Evolutionary conservation across 139 green algal species (phyloP).

Genomic region (Cymbomonas tetramitiformis): DNA sequence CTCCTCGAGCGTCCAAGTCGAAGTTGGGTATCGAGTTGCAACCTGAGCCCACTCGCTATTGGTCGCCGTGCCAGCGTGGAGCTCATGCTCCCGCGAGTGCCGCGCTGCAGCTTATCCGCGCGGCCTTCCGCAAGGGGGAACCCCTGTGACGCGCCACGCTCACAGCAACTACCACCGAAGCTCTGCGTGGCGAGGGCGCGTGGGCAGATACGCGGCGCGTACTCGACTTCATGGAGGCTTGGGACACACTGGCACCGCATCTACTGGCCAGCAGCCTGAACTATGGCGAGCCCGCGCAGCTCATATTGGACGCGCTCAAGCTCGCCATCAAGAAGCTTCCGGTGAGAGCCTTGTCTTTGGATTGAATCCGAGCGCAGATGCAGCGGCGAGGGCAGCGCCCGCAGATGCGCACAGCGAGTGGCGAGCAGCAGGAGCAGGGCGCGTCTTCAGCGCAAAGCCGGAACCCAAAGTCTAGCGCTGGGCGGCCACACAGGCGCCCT

Average conservation of each 20-base stretch:
- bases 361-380: not conserved
- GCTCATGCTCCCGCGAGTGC: too few relatives aligned
- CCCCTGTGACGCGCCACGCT: too few relatives aligned
- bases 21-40: too few relatives aligned
- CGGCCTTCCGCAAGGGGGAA: too few relatives aligned
- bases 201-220: conserved; percentile 20
- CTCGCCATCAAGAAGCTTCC: conserved; percentile 30
- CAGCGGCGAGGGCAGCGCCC: not conserved
- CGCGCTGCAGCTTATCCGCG: too few relatives aligned
- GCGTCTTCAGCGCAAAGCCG: not conserved
- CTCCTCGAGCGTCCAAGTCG: too few relatives aligned
- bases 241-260: conserved; percentile 11
- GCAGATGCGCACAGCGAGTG: not conserved
- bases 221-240: conserved; percentile 28
- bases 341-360: not conserved
- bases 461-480: not conserved
- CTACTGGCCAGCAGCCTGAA: not conserved
- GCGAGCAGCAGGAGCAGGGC: conserved; percentile 2
- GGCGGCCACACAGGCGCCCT: too few relatives aligned
- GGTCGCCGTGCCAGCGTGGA: too few relatives aligned
- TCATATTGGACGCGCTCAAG: conserved; percentile 42
- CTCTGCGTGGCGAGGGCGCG: too few relatives aligned
- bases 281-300: not conserved
- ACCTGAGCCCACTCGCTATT: too few relatives aligned
- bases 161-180: too few relatives aligned